Evolutionary conservation across 371 early-diverging fungal genomes (phyloP).

Genomic region (Mucor sp.): DNA sequence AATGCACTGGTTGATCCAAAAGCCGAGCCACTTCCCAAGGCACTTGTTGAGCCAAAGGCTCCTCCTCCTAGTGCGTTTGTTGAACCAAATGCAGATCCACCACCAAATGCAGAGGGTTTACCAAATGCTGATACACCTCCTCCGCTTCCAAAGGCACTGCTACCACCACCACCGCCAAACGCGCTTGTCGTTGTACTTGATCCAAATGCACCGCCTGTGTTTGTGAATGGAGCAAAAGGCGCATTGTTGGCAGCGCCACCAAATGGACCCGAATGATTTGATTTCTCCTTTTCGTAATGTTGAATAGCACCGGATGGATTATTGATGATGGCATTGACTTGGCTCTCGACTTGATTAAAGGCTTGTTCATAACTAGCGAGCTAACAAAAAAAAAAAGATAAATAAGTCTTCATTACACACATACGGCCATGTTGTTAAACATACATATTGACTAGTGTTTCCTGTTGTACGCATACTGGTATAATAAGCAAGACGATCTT

Average conservation of each 20-base stretch:
- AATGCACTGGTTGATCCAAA: constrained; percentile 22
- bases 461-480: constrained; percentile 36
- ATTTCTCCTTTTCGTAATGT: constrained; percentile 44
- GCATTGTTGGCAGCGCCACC: constrained; percentile 22
- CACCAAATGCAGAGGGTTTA: constrained; percentile 25
- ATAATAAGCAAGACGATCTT: constrained; percentile 59
- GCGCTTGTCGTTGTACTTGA: constrained; percentile 2
- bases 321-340: constrained; percentile 36
- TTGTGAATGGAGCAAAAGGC: constrained; percentile 39
- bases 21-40: constrained; percentile 17
- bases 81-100: constrained; percentile 31
- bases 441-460: constrained; percentile 43
- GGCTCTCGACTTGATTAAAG: constrained; percentile 29
- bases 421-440: constrained; percentile 5
- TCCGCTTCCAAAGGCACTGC: constrained; percentile 22
- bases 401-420: too few species aligned
- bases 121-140: constrained; percentile 23
- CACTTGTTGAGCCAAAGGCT: constrained; percentile 33
- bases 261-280: constrained; percentile 28
- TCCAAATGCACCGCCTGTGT: constrained; percentile 18
- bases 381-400: constrained; percentile 2
- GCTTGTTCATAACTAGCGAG: constrained; percentile 28
- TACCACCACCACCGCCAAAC: constrained; percentile 13
- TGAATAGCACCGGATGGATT: constrained; percentile 37
- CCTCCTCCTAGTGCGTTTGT: constrained; percentile 13